Evolutionary conservation across 2,329 filamentous ascomycete species (phyloP).

Genomic region (Lizonia empirigonia): DNA sequence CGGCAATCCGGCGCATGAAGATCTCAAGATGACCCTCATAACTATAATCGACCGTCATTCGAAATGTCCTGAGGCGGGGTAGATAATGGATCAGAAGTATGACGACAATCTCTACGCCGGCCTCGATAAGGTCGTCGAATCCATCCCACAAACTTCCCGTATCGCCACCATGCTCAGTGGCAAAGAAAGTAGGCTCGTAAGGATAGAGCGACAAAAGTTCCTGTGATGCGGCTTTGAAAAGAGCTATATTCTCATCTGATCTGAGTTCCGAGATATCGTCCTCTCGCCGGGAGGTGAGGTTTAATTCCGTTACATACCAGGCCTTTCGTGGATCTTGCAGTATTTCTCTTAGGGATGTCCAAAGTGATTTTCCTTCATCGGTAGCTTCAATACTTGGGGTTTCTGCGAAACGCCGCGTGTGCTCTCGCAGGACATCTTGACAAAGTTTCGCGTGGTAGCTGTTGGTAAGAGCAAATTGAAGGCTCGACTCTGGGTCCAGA

Average conservation of each 20-base stretch:
- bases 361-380: conserved; percentile 2
- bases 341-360: conserved; percentile 15
- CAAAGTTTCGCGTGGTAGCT: conserved; percentile 12
- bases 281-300: conserved; percentile 7
- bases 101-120: conserved; percentile 11
- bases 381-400: conserved; percentile 6
- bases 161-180: background rate
- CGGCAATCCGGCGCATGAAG: conserved; percentile 8
- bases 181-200: background rate
- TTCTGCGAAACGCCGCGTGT: conserved; percentile 14
- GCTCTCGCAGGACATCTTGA: conserved; percentile 7
- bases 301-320: conserved; percentile 25
- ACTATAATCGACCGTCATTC: conserved; percentile 15
- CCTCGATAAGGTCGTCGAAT: conserved; percentile 5
- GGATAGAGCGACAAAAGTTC: conserved; percentile 9
- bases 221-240: conserved; percentile 8
- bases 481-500: conserved; percentile 19
- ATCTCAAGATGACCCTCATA: background rate
- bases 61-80: conserved; percentile 16
- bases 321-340: conserved; percentile 17
- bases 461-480: conserved; percentile 22
- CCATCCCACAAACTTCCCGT: background rate
- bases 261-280: background rate
- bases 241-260: conserved; percentile 5
- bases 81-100: conserved; percentile 21